Percentiles rank a stretch among this genome's conserved stretches.
Evolutionary conservation across 805 yeast genomes (phyloP).

Genomic region (Yamadazyma endophytica): DNA sequence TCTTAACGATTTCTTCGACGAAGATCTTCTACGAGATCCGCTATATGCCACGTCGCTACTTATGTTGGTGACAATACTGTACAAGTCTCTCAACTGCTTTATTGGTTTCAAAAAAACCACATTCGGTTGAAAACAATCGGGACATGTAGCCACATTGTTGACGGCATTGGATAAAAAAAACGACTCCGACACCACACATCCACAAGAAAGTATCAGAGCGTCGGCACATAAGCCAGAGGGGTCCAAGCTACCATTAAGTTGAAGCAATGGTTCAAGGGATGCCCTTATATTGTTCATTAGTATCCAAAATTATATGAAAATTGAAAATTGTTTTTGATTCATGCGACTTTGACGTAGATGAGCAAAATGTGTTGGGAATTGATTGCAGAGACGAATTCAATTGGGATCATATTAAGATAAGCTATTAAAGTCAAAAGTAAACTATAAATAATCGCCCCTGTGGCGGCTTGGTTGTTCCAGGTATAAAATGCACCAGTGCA

Average conservation of each 20-base stretch:
- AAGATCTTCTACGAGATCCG: slow-evolving; percentile 16
- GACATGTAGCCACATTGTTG: slow-evolving; percentile 15
- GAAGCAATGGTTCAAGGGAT: slow-evolving; percentile 14
- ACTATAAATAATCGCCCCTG: too few relatives aligned
- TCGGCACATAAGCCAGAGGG: slow-evolving; percentile 21
- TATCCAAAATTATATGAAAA: too few relatives aligned
- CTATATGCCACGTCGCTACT: slow-evolving; percentile 2
- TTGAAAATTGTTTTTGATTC: too few relatives aligned
- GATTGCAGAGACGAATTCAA: too few relatives aligned
- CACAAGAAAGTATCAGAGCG: slow-evolving; percentile 36
- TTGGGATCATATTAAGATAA: too few relatives aligned
- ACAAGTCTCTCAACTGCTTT: slow-evolving; percentile 30
- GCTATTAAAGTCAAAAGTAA: too few relatives aligned
- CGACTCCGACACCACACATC: slow-evolving; percentile 36
- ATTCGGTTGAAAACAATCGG: slow-evolving; percentile 16
- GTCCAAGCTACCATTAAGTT: slow-evolving; percentile 3
- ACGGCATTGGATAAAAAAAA: slow-evolving; percentile 14
- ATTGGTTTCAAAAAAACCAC: slow-evolving; percentile 21
- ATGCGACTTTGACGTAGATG: too few relatives aligned
- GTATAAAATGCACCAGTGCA: too few relatives aligned
- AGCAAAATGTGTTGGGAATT: too few relatives aligned
- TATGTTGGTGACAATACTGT: slow-evolving; percentile 15
- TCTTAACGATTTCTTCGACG: slow-evolving; percentile 17
- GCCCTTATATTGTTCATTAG: not conserved
- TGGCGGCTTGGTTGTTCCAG: too few relatives aligned